Conservation (phyloP, 2,329 filamentous ascomycete species). For the Penicillium expansum region DNA sequence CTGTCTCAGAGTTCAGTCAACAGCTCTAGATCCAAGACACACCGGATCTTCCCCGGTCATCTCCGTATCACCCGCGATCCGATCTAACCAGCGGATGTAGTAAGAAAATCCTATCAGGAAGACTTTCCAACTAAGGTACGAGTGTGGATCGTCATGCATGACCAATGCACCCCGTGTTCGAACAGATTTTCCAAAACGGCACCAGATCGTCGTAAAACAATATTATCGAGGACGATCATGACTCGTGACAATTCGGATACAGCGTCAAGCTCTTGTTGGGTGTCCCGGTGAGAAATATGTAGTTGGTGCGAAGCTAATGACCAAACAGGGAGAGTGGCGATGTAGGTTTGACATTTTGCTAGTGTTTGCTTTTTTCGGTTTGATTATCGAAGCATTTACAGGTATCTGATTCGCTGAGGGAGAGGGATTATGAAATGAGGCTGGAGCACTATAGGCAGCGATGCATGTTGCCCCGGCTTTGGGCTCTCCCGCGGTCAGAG, state of each 20-base stretch:
- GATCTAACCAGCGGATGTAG: neutral
- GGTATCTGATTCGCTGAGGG: slow-evolving; percentile 10
- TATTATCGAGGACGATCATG: neutral
- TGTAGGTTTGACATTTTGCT: neutral
- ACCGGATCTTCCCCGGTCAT: neutral
- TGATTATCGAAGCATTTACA: slow-evolving; percentile 7
- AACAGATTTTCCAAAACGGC: neutral
- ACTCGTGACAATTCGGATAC: neutral
- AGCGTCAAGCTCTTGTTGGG: slow-evolving; percentile 10
- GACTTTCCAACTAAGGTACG: neutral
- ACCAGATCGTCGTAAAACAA: neutral
- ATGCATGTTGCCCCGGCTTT: neutral
- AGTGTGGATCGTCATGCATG: slow-evolving; percentile 7
- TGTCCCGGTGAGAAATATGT: neutral
- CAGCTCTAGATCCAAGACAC: neutral
- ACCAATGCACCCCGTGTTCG: slow-evolving; percentile 5
- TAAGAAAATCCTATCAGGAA: neutral
- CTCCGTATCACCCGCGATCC: neutral
- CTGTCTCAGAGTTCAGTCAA: neutral
- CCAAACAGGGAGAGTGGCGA: slow-evolving; percentile 1
- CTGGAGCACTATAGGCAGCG: slow-evolving; percentile 5
- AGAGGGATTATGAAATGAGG: slow-evolving; percentile 9
- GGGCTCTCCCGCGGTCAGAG: neutral
- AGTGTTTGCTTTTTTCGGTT: slow-evolving; percentile 16
- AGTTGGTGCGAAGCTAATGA: neutral